Base-by-base conservation (phyloP, 2,329 filamentous ascomycete species). In the Stemphylium lycopersici region DNA sequence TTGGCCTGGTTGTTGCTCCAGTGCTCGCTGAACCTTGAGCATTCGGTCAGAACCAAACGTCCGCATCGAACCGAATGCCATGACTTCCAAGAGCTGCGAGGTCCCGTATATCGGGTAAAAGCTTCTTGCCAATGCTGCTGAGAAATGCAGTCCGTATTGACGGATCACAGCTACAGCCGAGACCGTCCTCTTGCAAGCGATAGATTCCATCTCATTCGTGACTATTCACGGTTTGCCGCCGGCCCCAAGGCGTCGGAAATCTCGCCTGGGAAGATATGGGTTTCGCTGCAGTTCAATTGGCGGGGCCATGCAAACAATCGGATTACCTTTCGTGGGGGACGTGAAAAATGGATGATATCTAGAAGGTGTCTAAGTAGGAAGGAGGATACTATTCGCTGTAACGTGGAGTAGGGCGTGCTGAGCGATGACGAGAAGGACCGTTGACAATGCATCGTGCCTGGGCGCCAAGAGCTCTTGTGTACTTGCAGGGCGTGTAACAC, bases 391-490 rank as follows among this genome's bases (percentile, higher is more conserved):
- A 47, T 45, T 36, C 45, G 20, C 39, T 18, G 13, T 37, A 4
- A 37, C n/a, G 32, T 48, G 38, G 33, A 39, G 34, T 15, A 12
- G 16, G 44, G 36, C 34, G 20, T 48, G 36, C 39, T 46, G 41
- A 42, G 34, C 48, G 41, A 42, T 31, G 40, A 39, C 36, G 44
- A 48, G 38, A 37, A 44, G 24, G 42, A 46, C 31, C 33, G 36
- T 41, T 44, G 34, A 58, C 41, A 43, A 44, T 39, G 42, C 41
- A 39, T 51, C 51, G 51, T 56, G 33, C 24, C 65, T 69, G 47
- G 66, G 65, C 62, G 64, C 64, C 64, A 39, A 67, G 65, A 46
- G 41, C 53, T 38, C 49, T 55, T 48, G 40, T 55, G 44, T 29
- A 38, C 53, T 20, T 56, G 50, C 26, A 48, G 38, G 56, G 48